Percentiles rank a stretch among this genome's conserved stretches.
phyloP scores from a whole-genome alignment of 805 yeast species.

The Debaryomyces tyrocola region DNA sequence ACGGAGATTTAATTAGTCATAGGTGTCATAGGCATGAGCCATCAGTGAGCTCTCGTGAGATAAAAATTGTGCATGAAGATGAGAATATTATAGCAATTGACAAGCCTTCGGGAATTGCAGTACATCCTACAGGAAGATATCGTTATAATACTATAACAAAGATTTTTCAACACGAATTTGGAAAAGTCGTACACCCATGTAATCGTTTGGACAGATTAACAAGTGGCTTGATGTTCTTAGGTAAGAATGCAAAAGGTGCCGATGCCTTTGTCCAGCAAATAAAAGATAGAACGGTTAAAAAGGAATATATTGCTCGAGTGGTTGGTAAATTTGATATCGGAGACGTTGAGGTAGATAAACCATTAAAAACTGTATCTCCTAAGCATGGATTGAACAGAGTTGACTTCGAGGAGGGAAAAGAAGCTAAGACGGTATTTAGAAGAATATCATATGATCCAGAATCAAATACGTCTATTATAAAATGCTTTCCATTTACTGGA shows the following conservation, averaged over 20 bases:
- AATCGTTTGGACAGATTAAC: constrained; percentile 89
- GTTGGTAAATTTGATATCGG: constrained; percentile 63
- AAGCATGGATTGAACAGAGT: constrained; percentile 63
- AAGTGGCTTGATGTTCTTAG: constrained; percentile 90
- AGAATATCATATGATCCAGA: constrained; percentile 62
- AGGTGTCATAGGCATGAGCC: constrained; percentile 89
- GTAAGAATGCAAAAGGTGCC: constrained; percentile 77
- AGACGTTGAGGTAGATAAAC: constrained; percentile 59
- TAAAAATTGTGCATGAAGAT: constrained; percentile 70
- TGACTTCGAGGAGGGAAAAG: constrained; percentile 55
- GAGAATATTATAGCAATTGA: constrained; percentile 79
- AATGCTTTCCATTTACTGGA: constrained; percentile 87
- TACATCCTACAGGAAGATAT: constrained; percentile 91
- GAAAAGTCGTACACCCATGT: constrained; percentile 69
- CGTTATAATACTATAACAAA: constrained; percentile 74
- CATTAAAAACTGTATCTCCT: constrained; percentile 71
- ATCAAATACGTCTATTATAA: constrained; percentile 65
- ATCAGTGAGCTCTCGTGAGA: constrained; percentile 60
- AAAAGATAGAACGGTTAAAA: constrained; percentile 69
- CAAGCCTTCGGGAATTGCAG: constrained; percentile 94
- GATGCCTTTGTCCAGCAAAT: constrained; percentile 71
- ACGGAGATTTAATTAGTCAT: constrained; percentile 84
- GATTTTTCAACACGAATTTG: constrained; percentile 69
- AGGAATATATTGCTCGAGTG: constrained; percentile 86
- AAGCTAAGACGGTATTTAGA: constrained; percentile 70